Evolutionary conservation across 306 rosid genomes (phyloP).

Genomic region (Sicyos baderoa): DNA sequence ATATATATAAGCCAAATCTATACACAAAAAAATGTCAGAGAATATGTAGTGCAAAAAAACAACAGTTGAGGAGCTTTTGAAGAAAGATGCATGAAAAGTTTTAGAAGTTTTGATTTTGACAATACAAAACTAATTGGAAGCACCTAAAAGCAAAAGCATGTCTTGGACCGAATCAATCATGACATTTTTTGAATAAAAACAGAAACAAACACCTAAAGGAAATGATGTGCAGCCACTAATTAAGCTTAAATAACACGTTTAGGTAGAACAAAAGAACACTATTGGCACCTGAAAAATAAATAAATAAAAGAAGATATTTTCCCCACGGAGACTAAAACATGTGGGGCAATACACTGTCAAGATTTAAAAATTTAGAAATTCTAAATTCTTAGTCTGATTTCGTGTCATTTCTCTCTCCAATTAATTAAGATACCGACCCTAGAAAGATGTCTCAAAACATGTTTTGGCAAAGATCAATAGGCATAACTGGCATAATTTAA

Average conservation of each 20-base stretch:
- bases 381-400: not conserved
- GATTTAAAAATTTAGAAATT: not conserved
- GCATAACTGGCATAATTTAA: not conserved
- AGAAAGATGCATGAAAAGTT: constrained; percentile 10
- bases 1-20: too few relatives aligned
- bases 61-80: not conserved
- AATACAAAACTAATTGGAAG: not conserved
- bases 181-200: not conserved
- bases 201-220: not conserved
- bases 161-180: constrained; percentile 7
- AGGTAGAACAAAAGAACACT: constrained; percentile 2
- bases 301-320: not conserved
- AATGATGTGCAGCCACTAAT: constrained; percentile 10
- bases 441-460: not conserved
- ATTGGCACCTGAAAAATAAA: not conserved
- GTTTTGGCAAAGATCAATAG: not conserved
- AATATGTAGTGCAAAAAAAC: not conserved
- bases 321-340: constrained; percentile 1
- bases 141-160: not conserved
- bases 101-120: not conserved
- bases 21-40: not conserved
- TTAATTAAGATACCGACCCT: not conserved
- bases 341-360: constrained; percentile 13
- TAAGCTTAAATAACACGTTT: not conserved
- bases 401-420: not conserved